Base-by-base conservation (phyloP, 495 filamentous ascomycete genomes). In the Apiosordaria backusii region DNA sequence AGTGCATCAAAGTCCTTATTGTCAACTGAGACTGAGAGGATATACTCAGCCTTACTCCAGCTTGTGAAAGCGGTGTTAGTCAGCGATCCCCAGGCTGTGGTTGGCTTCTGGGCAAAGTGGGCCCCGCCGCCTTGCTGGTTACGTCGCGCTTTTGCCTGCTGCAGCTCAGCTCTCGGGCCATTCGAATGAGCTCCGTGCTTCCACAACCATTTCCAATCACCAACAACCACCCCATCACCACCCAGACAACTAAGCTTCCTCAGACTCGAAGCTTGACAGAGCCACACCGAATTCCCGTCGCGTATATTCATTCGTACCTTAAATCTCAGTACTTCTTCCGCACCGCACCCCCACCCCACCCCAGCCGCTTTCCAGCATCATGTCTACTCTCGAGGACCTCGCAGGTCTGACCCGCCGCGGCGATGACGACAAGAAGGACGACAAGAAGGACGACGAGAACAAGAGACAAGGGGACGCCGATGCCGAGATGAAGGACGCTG, bases 401-500 rank as follows among this genome's bases (percentile, higher is more conserved):
- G 77, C 77, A 57, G 77, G 75, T 63, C 74, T 83, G 67, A 79
- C 84, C 69, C 81, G 80, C 72, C 88, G 91, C 73, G 91, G 93
- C 83, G 87, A 88, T 73, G 92, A 96, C 76, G 78, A 78, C 52
- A 89, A 89, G 76, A 86, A 91, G 81, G 86, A 87, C 64, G 91
- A 93, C 73, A 77, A 86, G 77, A 89, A 89, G 76, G 86, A 91
- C 80, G 85, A 87, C 63, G 90, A 92, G 73, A 77, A 79, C 62
- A 81, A 82, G 70, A 81, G 84, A 66, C 81, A 91, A 73, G 81
- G 82, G 60, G 86, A 89, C 77, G 87, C 82, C 59, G 93, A 97
- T 80, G 89, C 90, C 55, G 93, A 95, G 54, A 97, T 97, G 95
- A 87, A 95, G 73, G 92, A 92, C 72, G 83, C 82, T 10, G 84